Evolutionary conservation across 2,329 filamentous ascomycete genomes (phyloP).

Genomic region (Cladobotryum mycophilum): DNA sequence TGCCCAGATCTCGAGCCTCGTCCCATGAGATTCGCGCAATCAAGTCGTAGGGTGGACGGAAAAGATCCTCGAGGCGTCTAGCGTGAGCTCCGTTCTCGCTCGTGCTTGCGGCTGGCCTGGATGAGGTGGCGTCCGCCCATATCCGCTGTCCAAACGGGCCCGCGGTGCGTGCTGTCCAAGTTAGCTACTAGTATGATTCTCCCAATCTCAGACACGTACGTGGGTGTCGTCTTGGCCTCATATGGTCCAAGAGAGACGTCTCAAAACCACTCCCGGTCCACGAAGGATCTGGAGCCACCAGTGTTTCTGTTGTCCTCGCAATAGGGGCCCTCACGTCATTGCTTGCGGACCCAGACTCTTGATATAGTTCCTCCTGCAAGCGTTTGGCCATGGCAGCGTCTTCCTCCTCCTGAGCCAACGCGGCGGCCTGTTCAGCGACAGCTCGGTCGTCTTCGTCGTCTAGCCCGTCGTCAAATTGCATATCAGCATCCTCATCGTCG

Average conservation of each 20-base stretch:
- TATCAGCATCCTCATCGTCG: slow-evolving; percentile 54
- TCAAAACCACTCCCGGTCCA: slow-evolving; percentile 48
- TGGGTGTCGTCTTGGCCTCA: slow-evolving; percentile 42
- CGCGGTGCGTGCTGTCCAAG: slow-evolving; percentile 16
- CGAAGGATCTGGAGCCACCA: slow-evolving; percentile 61
- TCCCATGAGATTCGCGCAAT: slow-evolving; percentile 80
- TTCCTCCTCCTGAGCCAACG: slow-evolving; percentile 64
- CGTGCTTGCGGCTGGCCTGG: slow-evolving; percentile 12
- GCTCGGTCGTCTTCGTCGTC: slow-evolving; percentile 34
- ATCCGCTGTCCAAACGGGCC: slow-evolving; percentile 36
- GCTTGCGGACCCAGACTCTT: slow-evolving; percentile 39
- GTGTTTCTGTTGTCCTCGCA: slow-evolving; percentile 81
- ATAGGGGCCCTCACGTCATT: slow-evolving; percentile 83
- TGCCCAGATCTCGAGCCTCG: slow-evolving; percentile 75
- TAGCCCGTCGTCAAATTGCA: slow-evolving; percentile 7
- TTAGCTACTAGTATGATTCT: neutral
- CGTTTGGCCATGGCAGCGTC: slow-evolving; percentile 90
- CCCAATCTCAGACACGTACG: slow-evolving; percentile 3
- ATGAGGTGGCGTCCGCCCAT: slow-evolving; percentile 25
- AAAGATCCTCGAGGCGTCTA: slow-evolving; percentile 80
- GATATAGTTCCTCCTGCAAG: slow-evolving; percentile 87
- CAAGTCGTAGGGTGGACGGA: slow-evolving; percentile 84
- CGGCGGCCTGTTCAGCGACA: slow-evolving; percentile 33
- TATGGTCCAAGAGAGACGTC: slow-evolving; percentile 58
- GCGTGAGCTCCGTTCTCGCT: slow-evolving; percentile 56